phyloP scores from a whole-genome alignment of 768 basidiomycete genomes.

The Xerocomus potaroensis region DNA sequence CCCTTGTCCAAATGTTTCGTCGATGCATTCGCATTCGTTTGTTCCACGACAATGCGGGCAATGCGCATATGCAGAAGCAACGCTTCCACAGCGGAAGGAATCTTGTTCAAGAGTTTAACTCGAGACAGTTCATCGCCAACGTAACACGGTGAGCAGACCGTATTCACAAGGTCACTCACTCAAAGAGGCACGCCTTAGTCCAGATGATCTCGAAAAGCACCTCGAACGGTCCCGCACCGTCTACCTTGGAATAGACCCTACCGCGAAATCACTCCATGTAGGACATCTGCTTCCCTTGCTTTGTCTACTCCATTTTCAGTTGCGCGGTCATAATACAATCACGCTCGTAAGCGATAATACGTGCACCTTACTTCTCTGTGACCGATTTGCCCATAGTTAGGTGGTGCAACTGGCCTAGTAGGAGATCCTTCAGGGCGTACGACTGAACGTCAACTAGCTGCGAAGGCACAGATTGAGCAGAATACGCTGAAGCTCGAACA shows the following conservation, averaged over 20 bases:
- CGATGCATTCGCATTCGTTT: constrained; percentile 19
- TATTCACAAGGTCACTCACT: background rate
- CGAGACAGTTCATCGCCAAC: constrained; percentile 33
- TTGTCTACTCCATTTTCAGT: constrained; percentile 80
- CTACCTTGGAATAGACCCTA: constrained; percentile 92
- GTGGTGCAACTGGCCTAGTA: constrained; percentile 93
- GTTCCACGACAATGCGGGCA: background rate
- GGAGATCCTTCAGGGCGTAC: constrained; percentile 93
- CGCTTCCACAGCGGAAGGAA: constrained; percentile 18
- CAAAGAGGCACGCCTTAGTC: constrained; percentile 28
- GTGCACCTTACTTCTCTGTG: background rate
- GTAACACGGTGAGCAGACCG: constrained; percentile 31
- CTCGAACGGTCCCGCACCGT: constrained; percentile 45
- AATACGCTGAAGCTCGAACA: constrained; percentile 64
- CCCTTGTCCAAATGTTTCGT: no score
- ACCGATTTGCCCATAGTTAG: constrained; percentile 59
- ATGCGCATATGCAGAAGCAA: background rate
- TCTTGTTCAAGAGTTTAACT: constrained; percentile 32
- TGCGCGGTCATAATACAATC: constrained; percentile 78
- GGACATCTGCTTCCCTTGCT: constrained; percentile 91
- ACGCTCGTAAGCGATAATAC: constrained; percentile 63
- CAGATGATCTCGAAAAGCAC: constrained; percentile 37
- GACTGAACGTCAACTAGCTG: constrained; percentile 71
- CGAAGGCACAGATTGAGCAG: constrained; percentile 49
- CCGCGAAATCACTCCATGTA: constrained; percentile 84